Percentiles rank a stretch among this genome's conserved stretches.
phyloP scores from a whole-genome alignment of 345 rosid species.

The Isatis tinctoria region DNA sequence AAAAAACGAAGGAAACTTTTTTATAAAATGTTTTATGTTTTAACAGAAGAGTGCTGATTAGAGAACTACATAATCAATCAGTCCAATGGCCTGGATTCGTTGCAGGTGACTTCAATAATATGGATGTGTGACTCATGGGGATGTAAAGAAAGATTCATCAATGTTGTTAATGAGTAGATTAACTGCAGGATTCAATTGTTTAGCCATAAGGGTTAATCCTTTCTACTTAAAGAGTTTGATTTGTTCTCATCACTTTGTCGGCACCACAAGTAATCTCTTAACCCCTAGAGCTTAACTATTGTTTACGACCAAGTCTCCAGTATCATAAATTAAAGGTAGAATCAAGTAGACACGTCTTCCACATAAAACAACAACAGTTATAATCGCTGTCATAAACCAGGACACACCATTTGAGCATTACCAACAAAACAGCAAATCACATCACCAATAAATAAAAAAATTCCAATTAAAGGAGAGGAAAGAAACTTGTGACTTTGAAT shows the following conservation, averaged over 20 bases:
- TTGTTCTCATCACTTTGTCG: neutral
- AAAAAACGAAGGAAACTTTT: neutral
- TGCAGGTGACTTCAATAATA: neutral
- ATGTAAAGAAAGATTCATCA: neutral
- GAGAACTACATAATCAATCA: neutral
- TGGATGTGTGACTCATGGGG: neutral
- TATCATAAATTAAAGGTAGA: constrained; percentile 16
- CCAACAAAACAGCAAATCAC: constrained; percentile 28
- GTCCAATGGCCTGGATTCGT: neutral
- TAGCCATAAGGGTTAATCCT: neutral
- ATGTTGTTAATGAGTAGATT: neutral
- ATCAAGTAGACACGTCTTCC: constrained; percentile 9
- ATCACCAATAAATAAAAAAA: constrained; percentile 8
- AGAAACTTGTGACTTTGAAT: too few species aligned
- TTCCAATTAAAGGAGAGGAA: too few species aligned
- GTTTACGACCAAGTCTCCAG: neutral
- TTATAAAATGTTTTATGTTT: too few species aligned
- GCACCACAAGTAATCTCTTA: neutral
- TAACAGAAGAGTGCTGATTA: neutral
- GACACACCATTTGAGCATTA: constrained; percentile 17
- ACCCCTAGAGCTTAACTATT: neutral
- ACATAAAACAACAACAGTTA: constrained; percentile 3
- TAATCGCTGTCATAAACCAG: constrained; percentile 1
- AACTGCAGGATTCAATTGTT: neutral
- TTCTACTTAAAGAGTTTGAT: neutral